Base-by-base conservation (phyloP, 108 stramenopile genomes). In the Pseudonitzschia multiseries region DNA sequence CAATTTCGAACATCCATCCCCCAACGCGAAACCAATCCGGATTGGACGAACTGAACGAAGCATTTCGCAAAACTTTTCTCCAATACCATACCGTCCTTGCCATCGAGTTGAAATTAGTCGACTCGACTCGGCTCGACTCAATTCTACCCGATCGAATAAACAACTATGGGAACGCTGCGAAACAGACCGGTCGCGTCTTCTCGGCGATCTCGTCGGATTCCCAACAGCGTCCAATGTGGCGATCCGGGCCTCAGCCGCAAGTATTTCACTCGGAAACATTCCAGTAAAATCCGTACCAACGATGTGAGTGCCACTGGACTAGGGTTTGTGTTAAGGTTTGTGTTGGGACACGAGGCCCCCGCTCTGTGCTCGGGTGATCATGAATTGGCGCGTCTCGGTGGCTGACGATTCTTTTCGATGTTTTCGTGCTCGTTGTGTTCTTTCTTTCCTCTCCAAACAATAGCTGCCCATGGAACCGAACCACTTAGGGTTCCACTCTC, bases 401-500 rank as follows among this genome's bases (percentile, higher is more conserved):
- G n/a, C 57, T 59, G 22, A 27, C 15, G 29, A 31, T 27, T 31
- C 57, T 59, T 31, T 6, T 59, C 14, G 5, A 59, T 9, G 6
- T 14, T 26, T 26, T 59, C 14, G 36, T 36, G 50, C 50, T 51
- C n/a, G 5, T 52, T 56, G 54, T 10, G n/a, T 56, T 24, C 29
- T 13, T 40, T 62, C n/a, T 62, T 62, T 14, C 15, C 40, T 40
- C 56, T 57, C 18, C 33, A 14, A 12, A 21, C 4, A 21, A 9
- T 22, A 83, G 79, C 74, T 86, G 12, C 86, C 86, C 20, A 74
- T 86, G 76, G 86, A 86, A 73, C 57, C 75, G 40, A 73, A 82
- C 65, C 83, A 84, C 28, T 31, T 87, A 32, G 91, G 91, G 1
- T 65, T 83, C 18, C 68, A 81, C n/a, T 83, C 88, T 9, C 83